phyloP scores from a whole-genome alignment of 805 yeast species.

The Wickerhamomyces mucosus region DNA sequence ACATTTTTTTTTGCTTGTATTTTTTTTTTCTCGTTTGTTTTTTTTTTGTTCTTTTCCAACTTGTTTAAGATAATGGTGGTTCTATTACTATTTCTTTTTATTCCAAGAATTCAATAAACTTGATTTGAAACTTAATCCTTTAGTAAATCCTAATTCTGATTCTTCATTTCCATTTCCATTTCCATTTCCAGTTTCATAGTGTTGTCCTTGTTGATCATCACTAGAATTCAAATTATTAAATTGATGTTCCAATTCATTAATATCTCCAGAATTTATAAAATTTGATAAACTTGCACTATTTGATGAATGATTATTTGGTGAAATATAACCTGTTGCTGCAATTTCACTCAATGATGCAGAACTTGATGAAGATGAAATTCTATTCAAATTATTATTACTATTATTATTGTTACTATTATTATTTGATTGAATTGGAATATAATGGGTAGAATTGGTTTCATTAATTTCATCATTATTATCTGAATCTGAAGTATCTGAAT shows the following conservation, averaged over 20 bases:
- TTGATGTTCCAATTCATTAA: constrained; percentile 14
- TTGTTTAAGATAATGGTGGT: no score
- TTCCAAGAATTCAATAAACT: constrained; percentile 17
- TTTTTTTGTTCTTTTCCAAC: no score
- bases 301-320: constrained; percentile 6
- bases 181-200: not conserved
- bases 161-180: not conserved
- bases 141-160: constrained; percentile 1
- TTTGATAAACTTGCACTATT: no score
- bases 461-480: constrained; percentile 22
- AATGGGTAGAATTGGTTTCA: constrained; percentile 8
- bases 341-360: constrained; percentile 41
- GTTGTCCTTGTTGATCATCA: constrained; percentile 3
- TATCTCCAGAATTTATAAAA: constrained; percentile 11
- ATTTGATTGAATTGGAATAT: constrained; percentile 5
- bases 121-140: constrained; percentile 7
- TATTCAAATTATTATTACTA: constrained; percentile 8
- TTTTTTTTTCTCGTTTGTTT: no score
- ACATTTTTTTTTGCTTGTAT: no score
- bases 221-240: constrained; percentile 9
- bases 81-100: no score
- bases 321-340: constrained; percentile 34
- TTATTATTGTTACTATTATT: constrained; percentile 4
- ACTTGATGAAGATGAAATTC: constrained; percentile 24
- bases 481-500: no score